phyloP scores from a whole-genome alignment of 202 grass and related monocot species.

The Setaria italica region DNA sequence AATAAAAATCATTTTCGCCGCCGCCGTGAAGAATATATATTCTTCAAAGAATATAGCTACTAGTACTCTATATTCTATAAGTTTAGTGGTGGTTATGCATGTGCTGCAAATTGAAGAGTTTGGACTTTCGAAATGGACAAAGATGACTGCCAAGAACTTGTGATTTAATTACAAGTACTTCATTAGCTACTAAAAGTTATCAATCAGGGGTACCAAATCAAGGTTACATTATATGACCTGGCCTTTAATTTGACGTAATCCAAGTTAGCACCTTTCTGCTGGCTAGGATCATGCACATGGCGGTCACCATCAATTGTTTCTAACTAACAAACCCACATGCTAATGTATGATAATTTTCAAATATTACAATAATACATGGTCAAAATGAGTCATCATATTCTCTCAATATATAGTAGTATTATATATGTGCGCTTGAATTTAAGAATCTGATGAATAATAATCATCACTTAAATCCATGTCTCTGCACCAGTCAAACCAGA shows the following conservation, averaged over 20 bases:
- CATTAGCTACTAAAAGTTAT: neutral
- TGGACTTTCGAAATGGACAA: slow-evolving; percentile 37
- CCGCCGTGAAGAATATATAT: neutral
- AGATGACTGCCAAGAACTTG: slow-evolving; percentile 10
- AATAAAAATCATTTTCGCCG: neutral
- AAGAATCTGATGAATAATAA: too few species aligned
- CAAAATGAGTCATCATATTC: slow-evolving; percentile 1
- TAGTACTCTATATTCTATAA: neutral
- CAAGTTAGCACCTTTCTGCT: slow-evolving; percentile 7
- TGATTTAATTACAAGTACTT: neutral
- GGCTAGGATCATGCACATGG: slow-evolving; percentile 40
- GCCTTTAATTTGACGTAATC: slow-evolving; percentile 28
- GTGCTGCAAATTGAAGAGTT: slow-evolving; percentile 39
- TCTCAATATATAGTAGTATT: neutral
- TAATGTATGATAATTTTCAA: slow-evolving; percentile 4
- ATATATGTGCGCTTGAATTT: neutral
- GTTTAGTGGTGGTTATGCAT: slow-evolving; percentile 32
- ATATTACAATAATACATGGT: neutral
- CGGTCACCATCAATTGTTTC: slow-evolving; percentile 1
- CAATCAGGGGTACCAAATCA: slow-evolving; percentile 6
- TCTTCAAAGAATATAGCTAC: neutral
- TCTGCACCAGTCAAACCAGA: too few species aligned
- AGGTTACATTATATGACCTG: neutral
- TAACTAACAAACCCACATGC: slow-evolving; percentile 44
- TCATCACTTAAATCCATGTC: too few species aligned